Evolutionary conservation across 345 rosid genomes (phyloP).

Genomic region (Acer saccharum): DNA sequence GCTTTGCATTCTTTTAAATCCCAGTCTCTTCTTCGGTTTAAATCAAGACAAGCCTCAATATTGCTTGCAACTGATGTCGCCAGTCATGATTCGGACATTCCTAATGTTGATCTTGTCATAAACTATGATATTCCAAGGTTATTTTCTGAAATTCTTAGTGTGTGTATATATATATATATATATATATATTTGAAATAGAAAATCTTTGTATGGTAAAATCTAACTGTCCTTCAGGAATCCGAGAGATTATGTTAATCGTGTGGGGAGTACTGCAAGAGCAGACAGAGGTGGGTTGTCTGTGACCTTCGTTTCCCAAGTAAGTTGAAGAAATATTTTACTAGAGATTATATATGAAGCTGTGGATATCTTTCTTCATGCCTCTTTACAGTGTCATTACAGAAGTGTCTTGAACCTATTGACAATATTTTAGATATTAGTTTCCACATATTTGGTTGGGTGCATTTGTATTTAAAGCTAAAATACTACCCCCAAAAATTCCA

Average conservation of each 20-base stretch:
- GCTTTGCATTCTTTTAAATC: constrained; percentile 83
- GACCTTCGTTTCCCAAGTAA: constrained; percentile 82
- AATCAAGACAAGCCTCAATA: constrained; percentile 78
- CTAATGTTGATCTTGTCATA: constrained; percentile 92
- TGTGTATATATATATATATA: too few relatives aligned
- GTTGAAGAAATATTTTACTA: constrained; percentile 1
- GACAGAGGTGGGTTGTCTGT: constrained; percentile 88
- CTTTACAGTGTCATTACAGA: too few relatives aligned
- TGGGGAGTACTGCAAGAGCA: constrained; percentile 99
- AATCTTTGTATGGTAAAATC: background rate
- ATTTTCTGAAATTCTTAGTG: background rate
- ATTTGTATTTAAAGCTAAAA: too few relatives aligned
- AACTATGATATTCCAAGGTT: constrained; percentile 91
- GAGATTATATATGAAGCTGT: background rate
- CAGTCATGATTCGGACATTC: constrained; percentile 95
- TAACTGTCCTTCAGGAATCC: constrained; percentile 58
- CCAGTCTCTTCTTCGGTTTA: constrained; percentile 72
- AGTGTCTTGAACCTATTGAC: too few relatives aligned
- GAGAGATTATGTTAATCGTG: constrained; percentile 94
- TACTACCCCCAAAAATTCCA: too few relatives aligned
- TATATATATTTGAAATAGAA: too few relatives aligned
- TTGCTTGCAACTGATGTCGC: constrained; percentile 95
- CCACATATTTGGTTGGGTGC: too few relatives aligned
- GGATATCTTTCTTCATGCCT: background rate
- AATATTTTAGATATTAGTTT: too few relatives aligned